Percentiles rank a stretch among this genome's conserved stretches.
Conservation (phyloP, 257 asterid genomes). For the Nicotiana undulata region DNA sequence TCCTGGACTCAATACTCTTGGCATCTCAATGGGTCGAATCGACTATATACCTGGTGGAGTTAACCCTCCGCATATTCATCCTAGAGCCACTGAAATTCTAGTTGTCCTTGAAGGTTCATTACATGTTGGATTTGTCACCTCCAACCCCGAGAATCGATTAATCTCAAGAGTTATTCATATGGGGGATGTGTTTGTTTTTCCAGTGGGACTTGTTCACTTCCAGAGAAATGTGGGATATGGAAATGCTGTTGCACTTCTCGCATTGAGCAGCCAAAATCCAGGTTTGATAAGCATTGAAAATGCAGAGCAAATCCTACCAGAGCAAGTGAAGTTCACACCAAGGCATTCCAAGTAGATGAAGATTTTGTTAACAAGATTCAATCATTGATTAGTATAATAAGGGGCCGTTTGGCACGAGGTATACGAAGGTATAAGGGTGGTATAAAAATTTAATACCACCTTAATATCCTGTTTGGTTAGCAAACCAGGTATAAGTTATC, state of each 20-base stretch:
- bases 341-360: background rate
- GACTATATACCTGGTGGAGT: constrained; percentile 1
- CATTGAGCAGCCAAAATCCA: background rate
- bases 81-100: background rate
- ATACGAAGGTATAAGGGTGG: too few relatives aligned
- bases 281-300: background rate
- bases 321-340: background rate
- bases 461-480: too few relatives aligned
- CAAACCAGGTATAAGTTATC: too few relatives aligned
- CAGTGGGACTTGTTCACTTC: background rate
- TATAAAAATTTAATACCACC: too few relatives aligned
- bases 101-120: background rate
- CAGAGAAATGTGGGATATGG: background rate
- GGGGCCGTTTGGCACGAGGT: too few relatives aligned
- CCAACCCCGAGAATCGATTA: background rate
- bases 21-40: constrained; percentile 16
- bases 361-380: background rate
- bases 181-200: background rate
- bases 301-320: background rate
- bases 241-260: background rate
- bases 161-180: background rate
- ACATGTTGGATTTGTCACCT: background rate
- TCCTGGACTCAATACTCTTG: constrained; percentile 20
- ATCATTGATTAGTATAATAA: background rate
- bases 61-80: background rate